Evolutionary conservation across 116 monocot species (phyloP).

Genomic region (Iris pallida): DNA sequence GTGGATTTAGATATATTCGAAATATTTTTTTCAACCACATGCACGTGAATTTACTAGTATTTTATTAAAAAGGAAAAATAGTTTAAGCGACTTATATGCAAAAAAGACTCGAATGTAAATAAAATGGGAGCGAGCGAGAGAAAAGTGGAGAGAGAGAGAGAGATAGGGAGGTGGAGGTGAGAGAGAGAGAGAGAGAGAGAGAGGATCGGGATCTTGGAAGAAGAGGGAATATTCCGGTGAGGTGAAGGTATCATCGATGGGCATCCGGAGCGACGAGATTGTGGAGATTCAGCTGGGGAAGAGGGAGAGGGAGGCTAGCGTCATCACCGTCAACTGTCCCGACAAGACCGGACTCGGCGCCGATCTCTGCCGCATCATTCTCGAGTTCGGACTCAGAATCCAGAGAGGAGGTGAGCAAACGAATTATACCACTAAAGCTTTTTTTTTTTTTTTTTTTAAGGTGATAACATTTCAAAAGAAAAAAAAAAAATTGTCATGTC

Average conservation of each 20-base stretch:
- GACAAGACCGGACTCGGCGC: conserved; percentile 68
- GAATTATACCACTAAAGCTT: no score
- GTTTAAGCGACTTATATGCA: no score
- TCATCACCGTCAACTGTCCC: conserved; percentile 75
- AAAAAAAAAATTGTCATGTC: no score
- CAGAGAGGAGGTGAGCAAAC: conserved; percentile 42
- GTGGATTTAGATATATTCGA: no score
- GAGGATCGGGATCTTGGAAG: background rate
- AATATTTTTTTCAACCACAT: no score
- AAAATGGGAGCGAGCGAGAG: background rate
- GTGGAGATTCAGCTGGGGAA: conserved; percentile 55
- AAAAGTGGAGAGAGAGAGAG: background rate
- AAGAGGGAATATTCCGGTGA: conserved; percentile 13
- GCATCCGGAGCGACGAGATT: conserved; percentile 45
- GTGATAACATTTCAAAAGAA: no score
- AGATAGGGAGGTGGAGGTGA: background rate
- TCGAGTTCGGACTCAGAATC: conserved; percentile 71
- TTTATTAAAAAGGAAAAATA: no score
- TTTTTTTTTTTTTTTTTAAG: no score
- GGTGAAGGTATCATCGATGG: conserved; percentile 33
- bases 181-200: background rate
- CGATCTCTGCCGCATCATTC: conserved; percentile 65
- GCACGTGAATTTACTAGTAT: no score
- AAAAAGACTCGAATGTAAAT: no score
- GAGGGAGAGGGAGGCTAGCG: conserved; percentile 39